These are phyloP conservation scores for Wickerhamiella sergipiensis DNA, from an alignment of 805 yeast genomes.

Conservation along the genomic window DNA sequence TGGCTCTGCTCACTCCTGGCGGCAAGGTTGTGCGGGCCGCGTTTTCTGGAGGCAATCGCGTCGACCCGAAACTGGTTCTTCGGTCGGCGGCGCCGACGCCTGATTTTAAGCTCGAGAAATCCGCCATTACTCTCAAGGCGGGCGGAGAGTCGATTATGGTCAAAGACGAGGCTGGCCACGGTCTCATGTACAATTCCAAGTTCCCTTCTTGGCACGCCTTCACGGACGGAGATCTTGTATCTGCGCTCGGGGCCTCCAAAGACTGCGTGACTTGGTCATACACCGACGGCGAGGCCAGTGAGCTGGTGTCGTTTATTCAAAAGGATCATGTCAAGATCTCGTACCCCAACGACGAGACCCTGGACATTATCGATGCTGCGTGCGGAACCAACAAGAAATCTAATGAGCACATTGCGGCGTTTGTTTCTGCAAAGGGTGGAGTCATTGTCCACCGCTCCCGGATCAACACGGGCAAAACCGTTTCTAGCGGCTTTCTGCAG, in stretches of 20 bases:
- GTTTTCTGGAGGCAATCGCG: neutral
- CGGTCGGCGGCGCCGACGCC: neutral
- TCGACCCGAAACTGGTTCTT: neutral
- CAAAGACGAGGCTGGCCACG: neutral
- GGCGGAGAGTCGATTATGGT: neutral
- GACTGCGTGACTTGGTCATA: neutral
- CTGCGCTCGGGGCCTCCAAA: neutral
- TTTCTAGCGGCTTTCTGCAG: neutral
- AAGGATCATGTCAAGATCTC: neutral
- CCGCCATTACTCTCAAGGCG: neutral
- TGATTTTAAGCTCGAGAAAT: neutral
- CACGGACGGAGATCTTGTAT: neutral
- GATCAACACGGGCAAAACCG: neutral
- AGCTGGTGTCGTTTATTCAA: neutral
- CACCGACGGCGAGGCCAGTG: neutral
- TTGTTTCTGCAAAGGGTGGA: neutral
- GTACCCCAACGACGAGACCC: neutral
- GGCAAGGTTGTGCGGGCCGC: neutral
- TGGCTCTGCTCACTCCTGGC: neutral
- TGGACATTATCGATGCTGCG: neutral
- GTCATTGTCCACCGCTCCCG: neutral
- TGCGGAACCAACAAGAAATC: neutral
- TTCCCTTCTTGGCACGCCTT: neutral
- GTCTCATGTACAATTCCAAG: neutral
- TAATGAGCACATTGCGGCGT: neutral